phyloP scores from a whole-genome alignment of 139 green algal species.

The Chlamydomonas sphaeroides region DNA sequence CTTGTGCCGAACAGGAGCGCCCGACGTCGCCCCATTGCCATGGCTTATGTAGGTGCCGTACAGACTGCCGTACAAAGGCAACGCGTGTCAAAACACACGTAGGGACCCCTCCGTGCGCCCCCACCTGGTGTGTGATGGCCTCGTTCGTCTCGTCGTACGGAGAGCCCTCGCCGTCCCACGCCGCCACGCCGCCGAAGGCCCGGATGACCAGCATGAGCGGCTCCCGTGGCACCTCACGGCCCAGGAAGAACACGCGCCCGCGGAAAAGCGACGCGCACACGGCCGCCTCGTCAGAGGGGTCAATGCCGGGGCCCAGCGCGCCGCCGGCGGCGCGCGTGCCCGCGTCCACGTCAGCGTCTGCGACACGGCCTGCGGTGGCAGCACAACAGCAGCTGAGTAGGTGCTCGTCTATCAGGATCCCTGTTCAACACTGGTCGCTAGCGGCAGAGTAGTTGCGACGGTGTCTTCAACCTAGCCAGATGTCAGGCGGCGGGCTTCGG shows the following conservation, averaged over 20 bases:
- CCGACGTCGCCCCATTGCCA: too few species aligned
- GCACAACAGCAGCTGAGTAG: too few species aligned
- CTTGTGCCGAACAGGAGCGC: too few species aligned
- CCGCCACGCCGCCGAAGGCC: constrained; percentile 90
- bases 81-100: too few species aligned
- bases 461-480: too few species aligned
- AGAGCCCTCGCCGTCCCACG: constrained; percentile 93
- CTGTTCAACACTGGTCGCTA: too few species aligned
- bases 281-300: constrained; percentile 73
- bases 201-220: constrained; percentile 91
- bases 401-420: too few species aligned
- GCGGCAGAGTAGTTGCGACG: too few species aligned
- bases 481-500: too few species aligned
- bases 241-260: constrained; percentile 93
- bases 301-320: constrained; percentile 54
- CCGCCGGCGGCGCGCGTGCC: constrained; percentile 66
- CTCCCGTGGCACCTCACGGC: constrained; percentile 89
- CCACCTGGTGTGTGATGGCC: constrained; percentile 91
- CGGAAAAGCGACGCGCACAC: constrained; percentile 86
- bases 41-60: too few species aligned
- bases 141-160: constrained; percentile 75
- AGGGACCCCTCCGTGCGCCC: background rate
- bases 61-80: too few species aligned
- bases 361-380: too few species aligned
- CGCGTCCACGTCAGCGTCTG: constrained; percentile 38